Conservation (phyloP, 2,329 filamentous ascomycete genomes). For the Colletotrichum coccodes region DNA sequence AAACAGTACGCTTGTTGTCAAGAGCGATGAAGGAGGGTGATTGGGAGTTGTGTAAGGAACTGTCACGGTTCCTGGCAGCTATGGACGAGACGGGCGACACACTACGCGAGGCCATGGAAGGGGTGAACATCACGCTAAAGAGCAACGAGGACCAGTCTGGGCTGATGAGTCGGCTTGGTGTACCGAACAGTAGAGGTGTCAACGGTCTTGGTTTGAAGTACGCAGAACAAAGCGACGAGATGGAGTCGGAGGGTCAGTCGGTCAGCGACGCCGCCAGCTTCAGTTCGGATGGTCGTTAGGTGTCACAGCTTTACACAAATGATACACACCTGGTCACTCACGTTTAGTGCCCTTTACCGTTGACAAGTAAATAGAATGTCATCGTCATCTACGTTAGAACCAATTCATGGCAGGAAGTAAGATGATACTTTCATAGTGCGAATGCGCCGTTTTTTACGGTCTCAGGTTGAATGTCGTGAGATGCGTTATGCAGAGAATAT, state of each 20-base stretch:
- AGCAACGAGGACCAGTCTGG: slow-evolving; percentile 18
- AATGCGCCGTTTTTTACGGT: neutral
- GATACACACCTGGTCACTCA: neutral
- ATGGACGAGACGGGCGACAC: slow-evolving; percentile 89
- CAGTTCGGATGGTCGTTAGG: slow-evolving; percentile 40
- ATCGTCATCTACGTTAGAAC: neutral
- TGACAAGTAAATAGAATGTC: neutral
- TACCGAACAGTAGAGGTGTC: slow-evolving; percentile 34
- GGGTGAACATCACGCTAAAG: slow-evolving; percentile 59
- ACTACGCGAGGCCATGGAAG: slow-evolving; percentile 76
- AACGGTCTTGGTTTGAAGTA: slow-evolving; percentile 44
- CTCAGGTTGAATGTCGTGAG: too few relatives aligned
- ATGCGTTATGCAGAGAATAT: too few relatives aligned
- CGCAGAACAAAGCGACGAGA: slow-evolving; percentile 46
- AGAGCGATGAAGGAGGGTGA: slow-evolving; percentile 86
- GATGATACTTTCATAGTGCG: neutral
- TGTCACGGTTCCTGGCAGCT: slow-evolving; percentile 93
- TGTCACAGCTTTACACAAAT: neutral
- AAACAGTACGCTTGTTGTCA: slow-evolving; percentile 83
- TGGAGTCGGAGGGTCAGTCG: slow-evolving; percentile 48
- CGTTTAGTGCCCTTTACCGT: neutral
- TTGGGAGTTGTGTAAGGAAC: slow-evolving; percentile 95
- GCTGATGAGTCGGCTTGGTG: slow-evolving; percentile 28
- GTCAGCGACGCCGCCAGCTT: slow-evolving; percentile 50
- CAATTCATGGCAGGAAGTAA: neutral